Evolutionary conservation across 1,284 basidiomycete species (phyloP).

Genomic region (Rugosomyces carneus): DNA sequence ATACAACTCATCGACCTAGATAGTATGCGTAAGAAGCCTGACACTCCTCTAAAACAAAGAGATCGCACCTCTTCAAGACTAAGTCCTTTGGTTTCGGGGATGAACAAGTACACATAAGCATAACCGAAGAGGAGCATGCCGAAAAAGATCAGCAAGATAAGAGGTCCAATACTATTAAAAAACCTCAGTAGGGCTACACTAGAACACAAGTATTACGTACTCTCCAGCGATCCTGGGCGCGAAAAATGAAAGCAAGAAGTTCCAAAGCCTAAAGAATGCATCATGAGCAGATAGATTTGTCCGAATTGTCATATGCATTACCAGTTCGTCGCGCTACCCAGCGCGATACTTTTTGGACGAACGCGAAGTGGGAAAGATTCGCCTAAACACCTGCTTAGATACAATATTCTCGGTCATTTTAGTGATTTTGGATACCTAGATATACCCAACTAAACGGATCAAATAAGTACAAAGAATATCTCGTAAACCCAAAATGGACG

Average conservation of each 20-base stretch:
- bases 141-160: constrained; percentile 73
- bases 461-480: constrained; percentile 1
- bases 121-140: constrained; percentile 70
- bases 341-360: constrained; percentile 67
- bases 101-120: constrained; percentile 61
- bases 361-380: constrained; percentile 66
- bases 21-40: background rate
- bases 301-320: constrained; percentile 3
- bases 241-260: constrained; percentile 72
- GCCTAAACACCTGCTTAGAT: constrained; percentile 16
- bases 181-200: constrained; percentile 4
- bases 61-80: constrained; percentile 63
- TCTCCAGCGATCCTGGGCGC: constrained; percentile 56
- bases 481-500: constrained; percentile 27
- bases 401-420: background rate
- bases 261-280: constrained; percentile 50
- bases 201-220: constrained; percentile 15
- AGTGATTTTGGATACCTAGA: constrained; percentile 19
- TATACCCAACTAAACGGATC: constrained; percentile 32
- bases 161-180: constrained; percentile 54
- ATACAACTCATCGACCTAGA: constrained; percentile 67
- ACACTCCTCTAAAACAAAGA: constrained; percentile 2
- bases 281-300: background rate
- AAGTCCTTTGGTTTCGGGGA: constrained; percentile 75
- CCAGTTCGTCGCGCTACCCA: constrained; percentile 51